A percentile compares a stretch with the other conserved stretches of the same genome.
Conservation (phyloP, 306 rosid genomes). For the Quercus variabilis region DNA sequence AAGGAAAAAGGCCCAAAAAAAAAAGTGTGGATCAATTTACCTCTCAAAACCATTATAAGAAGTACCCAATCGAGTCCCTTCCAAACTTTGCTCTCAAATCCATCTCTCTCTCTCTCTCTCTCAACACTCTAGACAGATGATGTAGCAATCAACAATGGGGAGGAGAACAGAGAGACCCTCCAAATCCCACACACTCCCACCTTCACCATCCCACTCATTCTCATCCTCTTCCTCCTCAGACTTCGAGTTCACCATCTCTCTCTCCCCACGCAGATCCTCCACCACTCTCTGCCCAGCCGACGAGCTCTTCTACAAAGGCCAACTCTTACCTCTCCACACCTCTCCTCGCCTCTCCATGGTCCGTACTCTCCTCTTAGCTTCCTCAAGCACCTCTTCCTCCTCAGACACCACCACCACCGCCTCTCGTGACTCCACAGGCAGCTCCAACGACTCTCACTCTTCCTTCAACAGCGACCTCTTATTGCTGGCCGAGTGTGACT, state of each 20-base stretch:
- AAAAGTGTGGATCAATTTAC: too few relatives aligned
- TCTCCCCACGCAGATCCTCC: conserved; percentile 72
- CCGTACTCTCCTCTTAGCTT: conserved; percentile 64
- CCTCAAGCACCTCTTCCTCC: conserved; percentile 44
- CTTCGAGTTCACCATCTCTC: conserved; percentile 80
- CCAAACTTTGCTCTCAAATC: neutral
- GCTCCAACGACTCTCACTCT: conserved; percentile 60
- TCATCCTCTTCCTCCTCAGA: conserved; percentile 83
- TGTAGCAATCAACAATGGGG: conserved; percentile 38
- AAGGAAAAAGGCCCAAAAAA: too few relatives aligned
- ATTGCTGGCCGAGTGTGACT: conserved; percentile 52
- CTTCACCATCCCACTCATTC: conserved; percentile 72
- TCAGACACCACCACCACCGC: conserved; percentile 41
- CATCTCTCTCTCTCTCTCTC: neutral
- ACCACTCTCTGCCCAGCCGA: conserved; percentile 76
- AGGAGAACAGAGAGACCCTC: conserved; percentile 25
- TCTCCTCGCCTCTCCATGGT: conserved; percentile 80
- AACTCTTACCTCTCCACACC: conserved; percentile 78
- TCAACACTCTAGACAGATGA: neutral
- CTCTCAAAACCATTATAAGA: conserved; percentile 4
- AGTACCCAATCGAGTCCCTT: neutral
- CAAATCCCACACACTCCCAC: conserved; percentile 61
- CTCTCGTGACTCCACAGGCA: conserved; percentile 81
- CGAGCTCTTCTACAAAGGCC: conserved; percentile 93
- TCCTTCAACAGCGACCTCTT: conserved; percentile 55